Percentiles rank a stretch among this genome's conserved stretches.
Evolutionary conservation across 164 flowering plant genomes (phyloP).

Genomic region (Piper betle): DNA sequence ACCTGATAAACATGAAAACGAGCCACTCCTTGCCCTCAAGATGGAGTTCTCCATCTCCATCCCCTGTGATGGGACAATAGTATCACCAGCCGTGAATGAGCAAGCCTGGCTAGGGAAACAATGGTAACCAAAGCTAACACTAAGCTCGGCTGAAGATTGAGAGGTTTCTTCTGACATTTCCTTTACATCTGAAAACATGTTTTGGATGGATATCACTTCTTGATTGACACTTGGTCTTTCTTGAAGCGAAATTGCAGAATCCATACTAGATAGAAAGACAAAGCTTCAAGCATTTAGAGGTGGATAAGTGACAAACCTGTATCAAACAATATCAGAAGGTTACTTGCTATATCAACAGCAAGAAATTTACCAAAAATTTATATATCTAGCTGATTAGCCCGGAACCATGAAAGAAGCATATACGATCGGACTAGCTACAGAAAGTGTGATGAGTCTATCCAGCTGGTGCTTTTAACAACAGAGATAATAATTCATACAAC

Average conservation of each 20-base stretch:
- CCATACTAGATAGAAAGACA: conserved; percentile 4
- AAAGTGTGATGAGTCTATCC: neutral
- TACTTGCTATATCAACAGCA: neutral
- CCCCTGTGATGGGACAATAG: conserved; percentile 6
- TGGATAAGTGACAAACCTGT: neutral
- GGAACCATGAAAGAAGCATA: neutral
- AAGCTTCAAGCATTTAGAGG: conserved; percentile 8
- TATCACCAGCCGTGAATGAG: conserved; percentile 5
- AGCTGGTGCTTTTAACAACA: too few species aligned
- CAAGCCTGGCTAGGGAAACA: conserved; percentile 8
- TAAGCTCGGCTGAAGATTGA: conserved; percentile 14
- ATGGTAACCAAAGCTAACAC: conserved; percentile 24
- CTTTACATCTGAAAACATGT: conserved; percentile 6
- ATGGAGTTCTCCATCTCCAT: conserved; percentile 6
- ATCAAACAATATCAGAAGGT: neutral
- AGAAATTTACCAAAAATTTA: too few species aligned
- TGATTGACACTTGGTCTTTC: conserved; percentile 5
- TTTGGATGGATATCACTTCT: conserved; percentile 1
- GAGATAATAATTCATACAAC: neutral
- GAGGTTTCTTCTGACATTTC: conserved; percentile 6
- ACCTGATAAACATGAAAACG: conserved; percentile 25
- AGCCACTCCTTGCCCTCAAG: conserved; percentile 10
- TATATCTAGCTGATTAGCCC: neutral
- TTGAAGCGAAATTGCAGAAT: conserved; percentile 2
- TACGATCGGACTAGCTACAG: neutral